Conservation (phyloP, 495 filamentous ascomycete species). For the Neurospora sp. region DNA sequence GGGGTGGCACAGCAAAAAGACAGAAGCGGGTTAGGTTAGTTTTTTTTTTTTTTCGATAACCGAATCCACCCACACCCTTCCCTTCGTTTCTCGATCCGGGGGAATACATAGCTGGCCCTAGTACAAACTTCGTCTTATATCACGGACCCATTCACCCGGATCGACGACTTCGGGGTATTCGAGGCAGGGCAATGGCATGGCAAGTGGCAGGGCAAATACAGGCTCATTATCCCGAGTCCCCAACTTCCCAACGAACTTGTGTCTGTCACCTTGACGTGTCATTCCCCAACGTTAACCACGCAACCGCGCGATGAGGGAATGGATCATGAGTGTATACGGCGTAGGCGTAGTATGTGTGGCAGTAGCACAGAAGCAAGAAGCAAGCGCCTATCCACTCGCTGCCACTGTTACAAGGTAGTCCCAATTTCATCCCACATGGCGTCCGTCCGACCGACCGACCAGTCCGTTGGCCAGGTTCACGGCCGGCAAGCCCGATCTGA, state of each 20-base stretch:
- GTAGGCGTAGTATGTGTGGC: not conserved
- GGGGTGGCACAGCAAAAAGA: not conserved
- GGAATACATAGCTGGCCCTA: not conserved
- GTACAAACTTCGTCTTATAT: not conserved
- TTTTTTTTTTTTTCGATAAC: not conserved
- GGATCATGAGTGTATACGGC: not conserved
- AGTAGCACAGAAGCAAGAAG: not conserved
- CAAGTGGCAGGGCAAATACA: not conserved
- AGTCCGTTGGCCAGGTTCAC: not conserved
- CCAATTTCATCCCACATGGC: not conserved
- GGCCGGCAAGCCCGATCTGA: not conserved
- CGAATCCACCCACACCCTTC: not conserved
- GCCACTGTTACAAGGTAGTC: not conserved
- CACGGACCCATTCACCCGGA: not conserved
- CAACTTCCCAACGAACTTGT: not conserved
- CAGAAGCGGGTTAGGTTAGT: not conserved
- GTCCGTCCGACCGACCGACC: not conserved
- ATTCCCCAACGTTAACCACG: not conserved
- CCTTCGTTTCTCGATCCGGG: not conserved
- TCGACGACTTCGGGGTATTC: not conserved
- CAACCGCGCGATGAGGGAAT: not conserved
- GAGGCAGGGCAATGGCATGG: not conserved
- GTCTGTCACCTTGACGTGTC: not conserved
- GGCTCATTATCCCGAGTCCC: not conserved
- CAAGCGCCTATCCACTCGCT: not conserved